Percentiles rank a stretch among this genome's conserved stretches.
Evolutionary conservation across 2,329 filamentous ascomycete genomes (phyloP).

Genomic region (Aulographum hederae): DNA sequence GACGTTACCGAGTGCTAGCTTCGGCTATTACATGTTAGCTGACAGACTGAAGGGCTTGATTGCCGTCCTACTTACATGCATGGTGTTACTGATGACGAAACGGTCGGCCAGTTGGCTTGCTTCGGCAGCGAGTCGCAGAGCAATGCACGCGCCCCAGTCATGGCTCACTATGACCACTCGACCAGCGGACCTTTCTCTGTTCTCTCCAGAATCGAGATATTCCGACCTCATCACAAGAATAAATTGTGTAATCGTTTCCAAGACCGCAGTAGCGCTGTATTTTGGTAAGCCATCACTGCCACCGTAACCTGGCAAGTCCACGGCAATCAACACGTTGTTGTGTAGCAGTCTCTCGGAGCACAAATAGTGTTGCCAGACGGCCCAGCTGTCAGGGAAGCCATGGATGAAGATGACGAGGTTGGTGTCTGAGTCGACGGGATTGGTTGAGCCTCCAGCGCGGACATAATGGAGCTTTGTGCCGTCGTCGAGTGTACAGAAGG

Average conservation of each 20-base stretch:
- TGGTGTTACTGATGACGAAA: slow-evolving; percentile 34
- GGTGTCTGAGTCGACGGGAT: slow-evolving; percentile 8
- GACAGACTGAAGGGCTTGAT: not conserved
- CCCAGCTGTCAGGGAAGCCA: slow-evolving; percentile 40
- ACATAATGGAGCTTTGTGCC: slow-evolving; percentile 38
- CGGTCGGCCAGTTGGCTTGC: slow-evolving; percentile 35
- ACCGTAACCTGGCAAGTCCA: slow-evolving; percentile 41
- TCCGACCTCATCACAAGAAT: slow-evolving; percentile 29
- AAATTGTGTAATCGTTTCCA: slow-evolving; percentile 35
- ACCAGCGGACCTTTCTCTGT: not conserved
- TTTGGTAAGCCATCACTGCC: slow-evolving; percentile 32
- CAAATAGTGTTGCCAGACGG: slow-evolving; percentile 33
- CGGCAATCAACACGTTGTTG: slow-evolving; percentile 29
- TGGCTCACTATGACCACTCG: slow-evolving; percentile 29
- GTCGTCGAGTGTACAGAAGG: slow-evolving; percentile 29
- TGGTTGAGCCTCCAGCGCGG: slow-evolving; percentile 19
- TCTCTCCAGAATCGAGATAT: slow-evolving; percentile 13
- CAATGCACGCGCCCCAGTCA: slow-evolving; percentile 36
- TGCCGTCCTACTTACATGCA: slow-evolving; percentile 25
- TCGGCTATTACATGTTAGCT: slow-evolving; percentile 14
- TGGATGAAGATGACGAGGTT: slow-evolving; percentile 35
- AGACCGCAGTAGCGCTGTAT: slow-evolving; percentile 31
- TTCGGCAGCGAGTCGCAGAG: slow-evolving; percentile 38
- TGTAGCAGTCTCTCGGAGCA: slow-evolving; percentile 18
- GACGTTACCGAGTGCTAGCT: slow-evolving; percentile 24